Evolutionary conservation across 805 yeast genomes (phyloP).

Genomic region (Metschnikowia dekortorum): DNA sequence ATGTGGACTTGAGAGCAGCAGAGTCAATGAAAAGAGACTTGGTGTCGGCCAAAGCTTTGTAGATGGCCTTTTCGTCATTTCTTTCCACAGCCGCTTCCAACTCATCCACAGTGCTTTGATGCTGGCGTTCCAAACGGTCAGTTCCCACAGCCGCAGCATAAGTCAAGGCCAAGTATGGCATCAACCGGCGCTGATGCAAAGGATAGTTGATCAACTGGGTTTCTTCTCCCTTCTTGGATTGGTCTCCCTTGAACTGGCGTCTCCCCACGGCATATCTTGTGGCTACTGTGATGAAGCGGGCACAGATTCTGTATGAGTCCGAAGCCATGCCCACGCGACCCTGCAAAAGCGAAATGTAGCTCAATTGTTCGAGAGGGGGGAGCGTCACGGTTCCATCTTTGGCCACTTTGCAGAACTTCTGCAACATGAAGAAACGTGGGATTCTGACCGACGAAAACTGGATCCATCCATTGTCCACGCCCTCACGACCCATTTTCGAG

Average conservation of each 20-base stretch:
- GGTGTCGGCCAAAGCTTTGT: constrained; percentile 32
- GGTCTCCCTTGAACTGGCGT: constrained; percentile 39
- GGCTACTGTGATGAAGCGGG: constrained; percentile 41
- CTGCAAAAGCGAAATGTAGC: constrained; percentile 40
- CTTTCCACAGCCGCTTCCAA: constrained; percentile 35
- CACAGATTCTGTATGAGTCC: constrained; percentile 40
- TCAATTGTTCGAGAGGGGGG: constrained; percentile 44
- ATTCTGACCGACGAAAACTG: constrained; percentile 41
- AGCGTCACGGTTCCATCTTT: constrained; percentile 37
- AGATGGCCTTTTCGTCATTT: constrained; percentile 29
- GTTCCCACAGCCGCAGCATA: constrained; percentile 38
- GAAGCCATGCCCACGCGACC: constrained; percentile 44
- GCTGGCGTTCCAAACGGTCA: constrained; percentile 32
- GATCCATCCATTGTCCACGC: constrained; percentile 48
- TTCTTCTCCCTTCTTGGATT: constrained; percentile 18
- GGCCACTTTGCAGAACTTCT: constrained; percentile 39
- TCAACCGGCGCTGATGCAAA: constrained; percentile 42
- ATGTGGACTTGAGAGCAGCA: constrained; percentile 41
- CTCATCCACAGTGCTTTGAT: constrained; percentile 24
- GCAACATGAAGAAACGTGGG: constrained; percentile 45
- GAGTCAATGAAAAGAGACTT: constrained; percentile 43
- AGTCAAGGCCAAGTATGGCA: constrained; percentile 40
- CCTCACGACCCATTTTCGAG: constrained; percentile 47
- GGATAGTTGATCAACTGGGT: constrained; percentile 43
- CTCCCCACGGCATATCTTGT: constrained; percentile 44